Evolutionary conservation across 139 green algal species (phyloP), one percentile per base, ranked within the genome.

Genomic region (Gonium pectorale): DNA sequence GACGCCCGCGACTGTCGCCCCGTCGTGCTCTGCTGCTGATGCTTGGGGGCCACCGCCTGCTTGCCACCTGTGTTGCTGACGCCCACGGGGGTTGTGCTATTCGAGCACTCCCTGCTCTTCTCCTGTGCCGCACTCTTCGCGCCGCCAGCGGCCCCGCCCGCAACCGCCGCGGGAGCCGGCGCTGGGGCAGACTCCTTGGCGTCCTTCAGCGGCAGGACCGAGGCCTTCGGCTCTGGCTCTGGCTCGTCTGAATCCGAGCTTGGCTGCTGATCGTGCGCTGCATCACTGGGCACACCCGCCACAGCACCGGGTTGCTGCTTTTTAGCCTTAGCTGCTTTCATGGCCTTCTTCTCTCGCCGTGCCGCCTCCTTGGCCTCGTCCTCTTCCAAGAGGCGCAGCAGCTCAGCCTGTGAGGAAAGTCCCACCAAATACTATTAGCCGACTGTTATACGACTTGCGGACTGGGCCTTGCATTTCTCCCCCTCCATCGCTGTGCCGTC

Each of bases 321-420:
- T 43, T 73, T 83, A 19, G 60, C 77, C 33, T 83, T 83, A 17
- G 75, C 40, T 33, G 70, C 73, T 41, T 83, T 83, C n/a, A 2
- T 74, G 43, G 77, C 77, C 63, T 83, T 83, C 77, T 83, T 83
- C 62, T 83, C 77, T 3, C 77, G 60, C 44, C 51, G 63, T 15
- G 77, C 77, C 0, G 62, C 77, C 77, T 83, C 77, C 62, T 83
- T 83, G 21, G 77, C 77, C 43, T 83, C 77, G 62, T 83, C 77
- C 77, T 83, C 77, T 21, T 83, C 77, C 33, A 83, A 40, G 19
- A 83, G 77, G 24, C 77, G 60, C 62, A 83, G 62, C 41, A 83
- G 77, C 62, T 83, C 77, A 2, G 41, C 77, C 77, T 83, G 13
- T 11, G 22, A 19, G 60, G n/a, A 41, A 7, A n/a, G 46, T 54